Evolutionary conservation across 306 rosid genomes (phyloP).

Genomic region (Prinsepia uniflora): DNA sequence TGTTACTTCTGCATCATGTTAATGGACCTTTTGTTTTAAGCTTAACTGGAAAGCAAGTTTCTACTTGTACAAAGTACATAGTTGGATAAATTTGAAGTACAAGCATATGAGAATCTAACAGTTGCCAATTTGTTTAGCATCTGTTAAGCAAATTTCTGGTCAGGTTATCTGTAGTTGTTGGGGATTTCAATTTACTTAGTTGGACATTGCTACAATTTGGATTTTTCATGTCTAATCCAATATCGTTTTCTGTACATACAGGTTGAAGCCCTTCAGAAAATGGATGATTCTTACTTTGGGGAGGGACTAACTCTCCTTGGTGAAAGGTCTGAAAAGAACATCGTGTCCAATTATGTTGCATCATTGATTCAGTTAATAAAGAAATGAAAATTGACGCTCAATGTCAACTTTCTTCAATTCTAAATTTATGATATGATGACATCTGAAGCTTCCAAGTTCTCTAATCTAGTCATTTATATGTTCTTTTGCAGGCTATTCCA

Average conservation of each 20-base stretch:
- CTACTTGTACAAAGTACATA: not conserved
- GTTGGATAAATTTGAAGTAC: too few species aligned
- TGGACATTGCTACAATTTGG: not conserved
- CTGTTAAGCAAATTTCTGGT: not conserved
- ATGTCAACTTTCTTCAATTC: not conserved
- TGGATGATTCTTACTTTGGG: constrained; percentile 64
- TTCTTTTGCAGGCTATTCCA: constrained; percentile 77
- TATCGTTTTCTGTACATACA: constrained; percentile 27
- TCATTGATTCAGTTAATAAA: not conserved
- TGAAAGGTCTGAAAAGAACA: constrained; percentile 50
- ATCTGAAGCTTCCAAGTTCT: not conserved
- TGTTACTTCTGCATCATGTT: not conserved
- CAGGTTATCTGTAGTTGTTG: not conserved
- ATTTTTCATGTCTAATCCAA: constrained; percentile 9
- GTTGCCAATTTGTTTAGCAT: not conserved
- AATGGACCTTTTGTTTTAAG: not conserved
- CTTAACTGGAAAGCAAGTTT: not conserved
- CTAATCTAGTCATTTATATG: constrained; percentile 35
- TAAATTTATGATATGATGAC: not conserved
- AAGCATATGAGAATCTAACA: too few species aligned
- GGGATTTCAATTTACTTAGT: not conserved
- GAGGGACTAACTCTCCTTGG: constrained; percentile 82
- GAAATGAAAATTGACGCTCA: not conserved
- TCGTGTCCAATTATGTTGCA: constrained; percentile 7
- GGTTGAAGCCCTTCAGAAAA: constrained; percentile 60